phyloP scores from a whole-genome alignment of 139 green algal genomes.

The Astrephomene gubernaculifera region DNA sequence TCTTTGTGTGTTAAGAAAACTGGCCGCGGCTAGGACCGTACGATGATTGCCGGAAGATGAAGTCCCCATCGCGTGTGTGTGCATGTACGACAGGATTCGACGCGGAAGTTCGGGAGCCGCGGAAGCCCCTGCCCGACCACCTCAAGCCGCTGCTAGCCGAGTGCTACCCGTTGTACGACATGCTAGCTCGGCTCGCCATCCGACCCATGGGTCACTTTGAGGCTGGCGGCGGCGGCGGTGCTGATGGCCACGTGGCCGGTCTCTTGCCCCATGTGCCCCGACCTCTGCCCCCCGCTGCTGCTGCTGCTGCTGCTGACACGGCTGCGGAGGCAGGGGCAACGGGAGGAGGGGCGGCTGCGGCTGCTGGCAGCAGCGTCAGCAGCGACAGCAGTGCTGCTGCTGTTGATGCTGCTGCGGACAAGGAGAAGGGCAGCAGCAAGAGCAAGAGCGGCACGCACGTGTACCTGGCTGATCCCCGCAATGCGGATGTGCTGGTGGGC shows the following conservation, averaged over 20 bases:
- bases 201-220: not conserved
- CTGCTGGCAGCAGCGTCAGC: no score
- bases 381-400: constrained; percentile 5
- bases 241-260: no score
- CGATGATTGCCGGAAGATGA: no score
- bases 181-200: constrained; percentile 6
- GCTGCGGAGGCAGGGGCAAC: no score
- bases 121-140: constrained; percentile 51
- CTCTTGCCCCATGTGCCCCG: no score
- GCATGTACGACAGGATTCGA: constrained; percentile 59
- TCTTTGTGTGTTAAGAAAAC: no score
- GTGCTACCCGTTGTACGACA: constrained; percentile 65
- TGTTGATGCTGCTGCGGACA: not conserved
- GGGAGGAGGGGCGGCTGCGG: no score
- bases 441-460: constrained; percentile 61
- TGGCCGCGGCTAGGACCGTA: no score
- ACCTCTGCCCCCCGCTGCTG: constrained; percentile 8
- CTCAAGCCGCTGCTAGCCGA: constrained; percentile 75
- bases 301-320: not conserved
- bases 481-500: constrained; percentile 75
- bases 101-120: constrained; percentile 31
- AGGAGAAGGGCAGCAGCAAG: not conserved
- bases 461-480: constrained; percentile 67
- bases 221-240: not conserved
- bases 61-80: no score